phyloP scores from a whole-genome alignment of 306 rosid species.

The Malus sieversii region DNA sequence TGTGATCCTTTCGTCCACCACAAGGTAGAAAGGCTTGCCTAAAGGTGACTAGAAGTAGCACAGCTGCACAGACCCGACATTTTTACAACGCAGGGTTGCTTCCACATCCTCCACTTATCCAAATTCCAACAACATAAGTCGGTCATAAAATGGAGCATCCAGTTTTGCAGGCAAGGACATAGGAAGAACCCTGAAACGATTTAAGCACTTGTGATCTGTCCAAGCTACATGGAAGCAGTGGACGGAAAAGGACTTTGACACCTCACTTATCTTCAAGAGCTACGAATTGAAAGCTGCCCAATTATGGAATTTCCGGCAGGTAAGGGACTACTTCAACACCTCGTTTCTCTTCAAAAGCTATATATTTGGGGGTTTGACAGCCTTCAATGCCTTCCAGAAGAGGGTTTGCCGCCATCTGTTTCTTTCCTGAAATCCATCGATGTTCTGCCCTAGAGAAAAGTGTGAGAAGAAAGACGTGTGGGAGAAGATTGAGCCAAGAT shows the following conservation, averaged over 20 bases:
- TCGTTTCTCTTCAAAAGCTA: neutral
- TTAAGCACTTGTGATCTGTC: neutral
- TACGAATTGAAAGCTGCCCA: too few species aligned
- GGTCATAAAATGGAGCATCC: constrained; percentile 66
- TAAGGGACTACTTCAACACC: neutral
- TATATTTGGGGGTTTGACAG: neutral
- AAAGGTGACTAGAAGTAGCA: constrained; percentile 78
- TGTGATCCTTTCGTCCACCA: constrained; percentile 7
- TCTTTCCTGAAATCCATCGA: too few species aligned
- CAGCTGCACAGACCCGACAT: constrained; percentile 52
- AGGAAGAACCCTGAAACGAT: constrained; percentile 40
- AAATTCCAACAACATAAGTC: constrained; percentile 40
- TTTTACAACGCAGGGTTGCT: constrained; percentile 53
- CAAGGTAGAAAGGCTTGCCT: constrained; percentile 96
- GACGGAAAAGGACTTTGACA: too few species aligned
- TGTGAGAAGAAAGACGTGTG: too few species aligned
- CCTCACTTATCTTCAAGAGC: too few species aligned
- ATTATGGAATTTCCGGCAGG: too few species aligned
- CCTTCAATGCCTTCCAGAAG: too few species aligned
- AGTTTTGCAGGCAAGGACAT: constrained; percentile 55
- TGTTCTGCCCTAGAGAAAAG: too few species aligned
- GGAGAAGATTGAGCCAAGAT: too few species aligned
- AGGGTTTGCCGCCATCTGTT: too few species aligned
- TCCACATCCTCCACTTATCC: constrained; percentile 51
- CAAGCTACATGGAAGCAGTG: neutral